These are phyloP conservation scores for Penicillium taxi DNA, from an alignment of 495 filamentous ascomycete species.

Conservation along the genomic window DNA sequence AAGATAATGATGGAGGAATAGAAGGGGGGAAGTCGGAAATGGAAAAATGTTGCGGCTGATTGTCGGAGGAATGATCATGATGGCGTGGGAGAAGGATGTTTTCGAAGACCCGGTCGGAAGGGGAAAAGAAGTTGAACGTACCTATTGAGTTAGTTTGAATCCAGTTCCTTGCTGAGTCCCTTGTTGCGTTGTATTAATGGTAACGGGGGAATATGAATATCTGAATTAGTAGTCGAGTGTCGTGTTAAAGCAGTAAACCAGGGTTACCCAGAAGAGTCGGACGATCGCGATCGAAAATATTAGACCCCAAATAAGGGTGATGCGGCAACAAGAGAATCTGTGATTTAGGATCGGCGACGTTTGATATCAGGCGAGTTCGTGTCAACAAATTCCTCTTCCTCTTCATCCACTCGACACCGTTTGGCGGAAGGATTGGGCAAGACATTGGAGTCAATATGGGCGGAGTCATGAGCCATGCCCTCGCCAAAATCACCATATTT, in stretches of 20 bases:
- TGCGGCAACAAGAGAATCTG: neutral
- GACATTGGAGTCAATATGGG: constrained; percentile 13
- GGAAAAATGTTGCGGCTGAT: neutral
- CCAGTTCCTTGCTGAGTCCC: no score
- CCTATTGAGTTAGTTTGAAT: no score
- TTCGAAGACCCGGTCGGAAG: neutral
- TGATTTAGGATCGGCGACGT: constrained; percentile 21
- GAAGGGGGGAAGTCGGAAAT: neutral
- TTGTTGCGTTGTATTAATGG: no score
- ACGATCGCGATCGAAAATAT: neutral
- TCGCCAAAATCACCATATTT: constrained; percentile 19
- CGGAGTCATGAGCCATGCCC: no score
- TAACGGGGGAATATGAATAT: neutral
- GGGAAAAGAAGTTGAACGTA: constrained; percentile 12
- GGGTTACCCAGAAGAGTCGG: constrained; percentile 3
- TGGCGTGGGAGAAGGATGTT: neutral
- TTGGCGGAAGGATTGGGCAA: constrained; percentile 17
- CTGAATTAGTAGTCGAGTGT: constrained; percentile 11
- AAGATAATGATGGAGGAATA: neutral
- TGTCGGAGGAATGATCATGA: neutral
- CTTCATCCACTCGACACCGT: constrained; percentile 26
- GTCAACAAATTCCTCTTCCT: constrained; percentile 22
- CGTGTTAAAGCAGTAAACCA: neutral
- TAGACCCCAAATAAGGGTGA: neutral
- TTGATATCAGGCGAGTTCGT: constrained; percentile 19